Conservation (phyloP, 2,329 filamentous ascomycete species). For the Rhinocladiella mackenziei region DNA sequence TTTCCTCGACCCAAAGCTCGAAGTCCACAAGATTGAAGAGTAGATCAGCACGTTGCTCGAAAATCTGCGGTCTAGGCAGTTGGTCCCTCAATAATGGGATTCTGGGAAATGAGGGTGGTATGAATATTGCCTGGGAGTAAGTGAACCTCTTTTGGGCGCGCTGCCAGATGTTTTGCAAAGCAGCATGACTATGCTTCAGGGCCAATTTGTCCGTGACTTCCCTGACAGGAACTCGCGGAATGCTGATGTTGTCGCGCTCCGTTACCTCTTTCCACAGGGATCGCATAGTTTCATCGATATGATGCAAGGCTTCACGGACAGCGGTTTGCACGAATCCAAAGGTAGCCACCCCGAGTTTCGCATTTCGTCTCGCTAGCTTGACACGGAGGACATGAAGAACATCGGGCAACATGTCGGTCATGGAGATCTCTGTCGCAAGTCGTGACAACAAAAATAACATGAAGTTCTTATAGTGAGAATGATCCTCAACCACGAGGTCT, state of each 20-base stretch:
- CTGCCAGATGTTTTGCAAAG: constrained; percentile 3
- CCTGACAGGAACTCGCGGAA: constrained; percentile 1
- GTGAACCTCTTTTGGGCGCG: constrained; percentile 17
- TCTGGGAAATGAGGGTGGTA: background rate
- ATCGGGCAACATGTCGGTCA: constrained; percentile 28
- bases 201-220: constrained; percentile 1
- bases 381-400: constrained; percentile 41
- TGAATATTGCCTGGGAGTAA: constrained; percentile 10
- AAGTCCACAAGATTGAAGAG: constrained; percentile 38
- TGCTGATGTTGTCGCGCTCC: constrained; percentile 10
- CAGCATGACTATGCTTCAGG: constrained; percentile 2
- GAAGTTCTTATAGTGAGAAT: constrained; percentile 48
- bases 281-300: constrained; percentile 12
- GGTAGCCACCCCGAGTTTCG: constrained; percentile 38
- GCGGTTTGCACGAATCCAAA: constrained; percentile 8
- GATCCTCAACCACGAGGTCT: constrained; percentile 15
- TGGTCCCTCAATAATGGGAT: background rate
- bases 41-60: constrained; percentile 15
- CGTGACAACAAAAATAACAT: constrained; percentile 47
- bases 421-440: constrained; percentile 33
- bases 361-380: constrained; percentile 44
- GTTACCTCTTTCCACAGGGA: constrained; percentile 10
- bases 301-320: constrained; percentile 16
- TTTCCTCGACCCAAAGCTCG: constrained; percentile 48
- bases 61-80: constrained; percentile 10